A percentile compares a stretch with the other conserved stretches of the same genome.
Conservation (phyloP, 2,329 filamentous ascomycete genomes). For the Sarocladium oryzae region DNA sequence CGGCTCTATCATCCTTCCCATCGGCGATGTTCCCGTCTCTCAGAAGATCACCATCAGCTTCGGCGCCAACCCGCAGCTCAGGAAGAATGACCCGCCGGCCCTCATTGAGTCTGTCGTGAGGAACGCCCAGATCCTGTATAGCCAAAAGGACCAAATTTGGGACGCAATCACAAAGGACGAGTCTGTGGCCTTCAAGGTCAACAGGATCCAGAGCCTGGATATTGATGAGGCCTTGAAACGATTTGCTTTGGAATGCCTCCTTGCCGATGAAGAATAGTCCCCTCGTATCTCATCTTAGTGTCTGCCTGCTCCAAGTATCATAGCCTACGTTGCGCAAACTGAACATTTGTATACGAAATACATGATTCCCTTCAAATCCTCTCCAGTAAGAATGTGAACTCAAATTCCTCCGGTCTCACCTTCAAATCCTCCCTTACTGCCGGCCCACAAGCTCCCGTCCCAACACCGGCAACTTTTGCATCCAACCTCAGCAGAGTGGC, state of each 20-base stretch:
- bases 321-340: not conserved
- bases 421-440: slow-evolving; percentile 32
- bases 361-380: not conserved
- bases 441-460: slow-evolving; percentile 36
- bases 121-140: not conserved
- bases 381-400: slow-evolving; percentile 5
- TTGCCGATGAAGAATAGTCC: not conserved
- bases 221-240: not conserved
- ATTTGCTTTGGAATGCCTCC: not conserved
- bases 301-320: not conserved
- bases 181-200: not conserved
- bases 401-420: slow-evolving; percentile 18
- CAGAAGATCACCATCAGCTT: not conserved
- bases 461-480: slow-evolving; percentile 34
- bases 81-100: not conserved
- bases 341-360: not conserved
- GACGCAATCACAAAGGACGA: not conserved
- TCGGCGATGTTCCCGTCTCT: not conserved
- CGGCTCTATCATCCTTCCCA: not conserved
- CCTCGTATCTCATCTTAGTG: not conserved
- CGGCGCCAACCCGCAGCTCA: not conserved
- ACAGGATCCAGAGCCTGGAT: not conserved
- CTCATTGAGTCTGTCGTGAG: not conserved
- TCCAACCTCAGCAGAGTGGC: slow-evolving; percentile 31
- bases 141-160: slow-evolving; percentile 3